Conservation (phyloP, 208 protist species). For the Endotrypanum monterogeii region DNA sequence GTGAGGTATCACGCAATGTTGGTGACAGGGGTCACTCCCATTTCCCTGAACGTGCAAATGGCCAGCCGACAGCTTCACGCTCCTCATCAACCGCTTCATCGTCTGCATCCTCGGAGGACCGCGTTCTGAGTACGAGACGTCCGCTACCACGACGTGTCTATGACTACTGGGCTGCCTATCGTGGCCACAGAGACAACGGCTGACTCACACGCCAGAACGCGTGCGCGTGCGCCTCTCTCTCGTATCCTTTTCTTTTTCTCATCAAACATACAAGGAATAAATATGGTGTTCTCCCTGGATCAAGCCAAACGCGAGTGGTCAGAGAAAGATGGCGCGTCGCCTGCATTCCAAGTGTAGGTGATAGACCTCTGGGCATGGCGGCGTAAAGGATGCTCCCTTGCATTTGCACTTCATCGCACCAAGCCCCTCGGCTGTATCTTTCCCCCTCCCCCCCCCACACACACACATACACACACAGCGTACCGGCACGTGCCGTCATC, state of each 20-base stretch:
- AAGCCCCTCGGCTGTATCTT: too few species aligned
- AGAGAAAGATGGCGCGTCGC: not conserved
- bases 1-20: not conserved
- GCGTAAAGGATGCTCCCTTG: too few species aligned
- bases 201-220: not conserved
- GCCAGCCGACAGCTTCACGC: not conserved
- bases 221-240: not conserved
- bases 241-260: too few species aligned
- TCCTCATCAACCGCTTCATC: conserved; percentile 6
- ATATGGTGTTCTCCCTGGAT: too few species aligned
- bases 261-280: too few species aligned
- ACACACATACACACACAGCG: too few species aligned
- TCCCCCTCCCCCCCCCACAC: too few species aligned
- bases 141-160: conserved; percentile 30
- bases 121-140: not conserved
- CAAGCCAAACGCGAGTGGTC: too few species aligned
- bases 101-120: conserved; percentile 12
- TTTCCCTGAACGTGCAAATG: not conserved
- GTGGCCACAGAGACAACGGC: not conserved
- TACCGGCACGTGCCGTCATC: too few species aligned
- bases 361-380: too few species aligned
- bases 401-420: not conserved
- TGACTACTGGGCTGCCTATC: conserved; percentile 43
- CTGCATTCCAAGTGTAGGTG: too few species aligned
- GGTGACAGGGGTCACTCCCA: not conserved